A percentile compares a stretch with the other conserved stretches of the same genome.
phyloP scores from a whole-genome alignment of 768 basidiomycete species.

The Candolleomyces aberdarensis region DNA sequence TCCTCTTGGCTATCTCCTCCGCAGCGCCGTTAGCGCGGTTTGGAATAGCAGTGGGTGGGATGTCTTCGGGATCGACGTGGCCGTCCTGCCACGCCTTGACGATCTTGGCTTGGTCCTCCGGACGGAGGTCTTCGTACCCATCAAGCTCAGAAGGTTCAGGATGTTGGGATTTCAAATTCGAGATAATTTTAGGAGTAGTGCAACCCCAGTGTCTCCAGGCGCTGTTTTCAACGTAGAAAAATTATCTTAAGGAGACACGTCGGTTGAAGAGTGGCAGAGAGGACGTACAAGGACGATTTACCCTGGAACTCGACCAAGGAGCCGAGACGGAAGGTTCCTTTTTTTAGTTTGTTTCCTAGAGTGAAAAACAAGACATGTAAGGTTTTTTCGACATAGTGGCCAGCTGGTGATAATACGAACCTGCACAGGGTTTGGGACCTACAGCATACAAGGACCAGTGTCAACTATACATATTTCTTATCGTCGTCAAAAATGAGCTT shows the following conservation, averaged over 20 bases:
- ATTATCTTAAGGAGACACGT: background rate
- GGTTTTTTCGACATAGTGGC: background rate
- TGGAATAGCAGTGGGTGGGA: conserved; percentile 40
- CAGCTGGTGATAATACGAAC: conserved; percentile 31
- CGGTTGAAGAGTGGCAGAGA: background rate
- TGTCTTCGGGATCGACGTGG: conserved; percentile 78
- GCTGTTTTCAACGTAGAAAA: conserved; percentile 29
- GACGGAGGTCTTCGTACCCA: conserved; percentile 72
- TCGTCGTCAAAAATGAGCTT: conserved; percentile 14
- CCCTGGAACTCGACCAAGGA: conserved; percentile 73
- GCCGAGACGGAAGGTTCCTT: conserved; percentile 73
- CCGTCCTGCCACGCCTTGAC: conserved; percentile 73
- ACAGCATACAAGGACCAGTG: conserved; percentile 21
- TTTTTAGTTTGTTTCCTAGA: conserved; percentile 65
- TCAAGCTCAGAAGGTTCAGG: conserved; percentile 68
- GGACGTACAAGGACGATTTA: conserved; percentile 57
- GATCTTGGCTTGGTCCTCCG: conserved; percentile 70
- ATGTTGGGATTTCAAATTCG: conserved; percentile 65
- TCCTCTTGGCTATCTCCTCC: conserved; percentile 51
- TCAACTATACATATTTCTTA: conserved; percentile 10
- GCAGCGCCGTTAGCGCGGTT: conserved; percentile 38
- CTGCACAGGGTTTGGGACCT: conserved; percentile 79
- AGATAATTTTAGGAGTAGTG: conserved; percentile 62
- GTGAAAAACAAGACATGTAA: conserved; percentile 12
- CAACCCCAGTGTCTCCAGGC: conserved; percentile 96